Conservation (phyloP, 2,329 filamentous ascomycete species). For the Orbilia ellipsospora region DNA sequence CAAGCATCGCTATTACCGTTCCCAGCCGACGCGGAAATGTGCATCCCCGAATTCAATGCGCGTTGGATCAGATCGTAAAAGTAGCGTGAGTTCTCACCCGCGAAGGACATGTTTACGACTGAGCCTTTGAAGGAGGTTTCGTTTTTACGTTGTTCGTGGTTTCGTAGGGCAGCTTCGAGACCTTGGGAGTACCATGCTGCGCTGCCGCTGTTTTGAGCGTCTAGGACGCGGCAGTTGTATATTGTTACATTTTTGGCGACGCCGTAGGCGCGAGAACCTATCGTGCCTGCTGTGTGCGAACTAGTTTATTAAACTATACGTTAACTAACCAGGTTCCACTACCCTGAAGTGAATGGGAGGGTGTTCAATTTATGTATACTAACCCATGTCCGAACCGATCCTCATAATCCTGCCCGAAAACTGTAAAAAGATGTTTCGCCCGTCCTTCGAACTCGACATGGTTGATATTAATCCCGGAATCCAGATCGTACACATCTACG, state of each 20-base stretch:
- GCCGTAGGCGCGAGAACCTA: slow-evolving; percentile 11
- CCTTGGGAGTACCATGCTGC: not conserved
- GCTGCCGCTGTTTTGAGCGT: slow-evolving; percentile 2
- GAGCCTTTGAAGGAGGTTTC: slow-evolving; percentile 16
- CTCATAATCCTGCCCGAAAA: slow-evolving; percentile 64
- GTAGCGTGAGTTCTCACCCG: not conserved
- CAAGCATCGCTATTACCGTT: slow-evolving; percentile 23
- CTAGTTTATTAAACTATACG: not conserved
- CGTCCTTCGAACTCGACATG: slow-evolving; percentile 59
- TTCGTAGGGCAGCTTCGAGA: not conserved
- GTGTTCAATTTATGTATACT: slow-evolving; percentile 59
- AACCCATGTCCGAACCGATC: slow-evolving; percentile 67
- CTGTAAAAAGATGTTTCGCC: slow-evolving; percentile 55
- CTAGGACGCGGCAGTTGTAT: slow-evolving; percentile 30
- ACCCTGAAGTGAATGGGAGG: not conserved
- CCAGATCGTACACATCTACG: slow-evolving; percentile 66
- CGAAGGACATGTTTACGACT: slow-evolving; percentile 30
- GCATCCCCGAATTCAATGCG: slow-evolving; percentile 13
- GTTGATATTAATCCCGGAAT: slow-evolving; percentile 63
- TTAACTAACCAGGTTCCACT: not conserved
- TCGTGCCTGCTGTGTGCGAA: slow-evolving; percentile 19
- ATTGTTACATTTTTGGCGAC: slow-evolving; percentile 59
- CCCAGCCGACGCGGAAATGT: slow-evolving; percentile 17
- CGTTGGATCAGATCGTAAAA: slow-evolving; percentile 9
- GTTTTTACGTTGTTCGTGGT: slow-evolving; percentile 15